Evolutionary conservation across 805 yeast genomes (phyloP), one percentile per base, ranked within the genome.

Genomic region (Candida wancherniae): DNA sequence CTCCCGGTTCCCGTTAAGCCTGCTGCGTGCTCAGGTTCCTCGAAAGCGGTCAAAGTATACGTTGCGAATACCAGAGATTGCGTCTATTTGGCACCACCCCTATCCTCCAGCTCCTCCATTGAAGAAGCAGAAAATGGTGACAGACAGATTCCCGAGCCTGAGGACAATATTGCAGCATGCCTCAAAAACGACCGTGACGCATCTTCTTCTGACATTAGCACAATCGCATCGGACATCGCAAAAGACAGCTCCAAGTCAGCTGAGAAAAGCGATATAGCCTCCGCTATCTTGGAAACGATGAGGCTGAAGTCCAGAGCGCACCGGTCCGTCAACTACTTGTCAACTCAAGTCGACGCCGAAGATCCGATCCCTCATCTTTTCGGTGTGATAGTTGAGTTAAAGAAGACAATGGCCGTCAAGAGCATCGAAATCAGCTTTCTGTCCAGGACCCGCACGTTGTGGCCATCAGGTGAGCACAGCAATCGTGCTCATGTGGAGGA

Each of bases 391-490:
- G 41, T 75, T 1, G 70, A 73, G 30, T 43, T 73, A 1, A 47
- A 53, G 15, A 67, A 62, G 29, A 69, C 64, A 21, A 57, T 65
- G 2, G 33, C 53, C 2, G 47, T 69, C 3, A 55, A 63, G 15
- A 57, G 55, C 22, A 46, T 75, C 19, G 53, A 55, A 23, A 44
- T 71, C 9, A 69, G 66, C 29, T 56, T 76, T 30, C 62, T 57
- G 33, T 64, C 77, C 2, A 38, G 54, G 4, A 63, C 69, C 5
- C 58, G 63, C 31, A 60, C 73, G 3, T 52, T 64, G 34, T 76
- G 82, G 82, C 74, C 74, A 4, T 57, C 63, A 21, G 74, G 73
- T 8, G 73, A 75, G 10, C 73, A 74, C 1, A 69, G 69, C 23
- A 63, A 67, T 29, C 66, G 65, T 31, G 35, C 58, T 4, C 61